phyloP scores from a whole-genome alignment of 495 filamentous ascomycete species.

The Astrocystis sublimbata region DNA sequence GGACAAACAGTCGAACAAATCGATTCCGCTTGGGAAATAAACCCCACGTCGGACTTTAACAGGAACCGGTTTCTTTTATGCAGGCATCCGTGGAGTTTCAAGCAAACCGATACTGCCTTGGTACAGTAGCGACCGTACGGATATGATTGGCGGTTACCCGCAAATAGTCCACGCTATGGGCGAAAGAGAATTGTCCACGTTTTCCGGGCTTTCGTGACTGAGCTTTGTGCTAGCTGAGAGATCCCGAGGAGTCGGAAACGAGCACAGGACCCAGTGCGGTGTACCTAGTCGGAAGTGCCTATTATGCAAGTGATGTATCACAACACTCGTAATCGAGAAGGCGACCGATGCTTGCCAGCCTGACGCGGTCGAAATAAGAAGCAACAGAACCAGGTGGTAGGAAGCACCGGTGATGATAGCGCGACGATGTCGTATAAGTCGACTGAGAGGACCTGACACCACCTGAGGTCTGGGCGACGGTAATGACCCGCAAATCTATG shows the following conservation, averaged over 20 bases:
- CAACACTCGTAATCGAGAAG: constrained; percentile 21
- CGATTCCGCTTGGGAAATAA: neutral
- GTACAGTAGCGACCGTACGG: neutral
- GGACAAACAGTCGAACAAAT: constrained; percentile 1
- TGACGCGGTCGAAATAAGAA: neutral
- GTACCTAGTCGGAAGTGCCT: constrained; percentile 1
- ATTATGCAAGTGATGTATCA: constrained; percentile 2
- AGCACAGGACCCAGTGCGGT: constrained; percentile 1
- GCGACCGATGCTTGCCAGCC: neutral
- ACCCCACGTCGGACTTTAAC: constrained; percentile 10
- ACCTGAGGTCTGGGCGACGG: neutral
- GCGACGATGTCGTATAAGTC: neutral
- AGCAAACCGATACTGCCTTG: neutral
- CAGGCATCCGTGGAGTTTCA: constrained; percentile 17
- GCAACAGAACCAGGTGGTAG: neutral
- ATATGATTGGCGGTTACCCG: constrained; percentile 10
- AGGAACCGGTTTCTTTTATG: constrained; percentile 18
- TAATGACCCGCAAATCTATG: neutral
- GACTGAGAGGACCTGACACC: neutral
- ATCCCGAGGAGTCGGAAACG: constrained; percentile 7
- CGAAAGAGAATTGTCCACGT: constrained; percentile 15
- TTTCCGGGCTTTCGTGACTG: constrained; percentile 3
- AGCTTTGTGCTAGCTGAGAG: constrained; percentile 3
- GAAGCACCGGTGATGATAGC: neutral
- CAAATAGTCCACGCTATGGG: constrained; percentile 9